A percentile compares a stretch with the other conserved stretches of the same genome.
phyloP scores from a whole-genome alignment of 768 basidiomycete species.

The Sarcomyxa edulis region DNA sequence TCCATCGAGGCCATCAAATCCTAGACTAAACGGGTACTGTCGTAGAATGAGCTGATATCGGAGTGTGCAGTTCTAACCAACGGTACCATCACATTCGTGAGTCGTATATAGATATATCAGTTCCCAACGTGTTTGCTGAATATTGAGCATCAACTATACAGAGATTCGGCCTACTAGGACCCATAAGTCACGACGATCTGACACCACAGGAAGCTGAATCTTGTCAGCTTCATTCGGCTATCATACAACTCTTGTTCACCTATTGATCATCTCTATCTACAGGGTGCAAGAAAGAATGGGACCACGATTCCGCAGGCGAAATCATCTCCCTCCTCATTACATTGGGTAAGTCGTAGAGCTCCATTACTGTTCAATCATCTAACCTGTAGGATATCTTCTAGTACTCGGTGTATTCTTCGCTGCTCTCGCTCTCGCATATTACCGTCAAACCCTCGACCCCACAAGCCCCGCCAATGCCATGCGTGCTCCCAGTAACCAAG shows the following conservation, averaged over 20 bases:
- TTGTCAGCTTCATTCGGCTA: constrained; percentile 34
- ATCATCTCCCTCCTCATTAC: constrained; percentile 60
- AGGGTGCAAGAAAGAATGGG: constrained; percentile 65
- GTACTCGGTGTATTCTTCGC: constrained; percentile 60
- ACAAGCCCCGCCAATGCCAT: constrained; percentile 44
- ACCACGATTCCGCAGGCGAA: constrained; percentile 60
- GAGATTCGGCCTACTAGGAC: constrained; percentile 54
- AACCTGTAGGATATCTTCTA: constrained; percentile 16
- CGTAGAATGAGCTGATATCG: constrained; percentile 50
- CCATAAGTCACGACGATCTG: constrained; percentile 25
- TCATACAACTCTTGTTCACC: background rate
- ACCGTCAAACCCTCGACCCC: constrained; percentile 73
- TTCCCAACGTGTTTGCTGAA: no score
- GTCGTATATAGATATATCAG: constrained; percentile 8
- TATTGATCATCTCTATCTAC: constrained; percentile 5
- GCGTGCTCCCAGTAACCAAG: constrained; percentile 39
- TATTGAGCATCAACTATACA: no score
- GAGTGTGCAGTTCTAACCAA: constrained; percentile 46
- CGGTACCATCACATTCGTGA: constrained; percentile 28
- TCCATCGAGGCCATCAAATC: no score
- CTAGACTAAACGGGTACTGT: background rate
- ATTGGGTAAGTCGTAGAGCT: constrained; percentile 38
- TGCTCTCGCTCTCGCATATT: constrained; percentile 63
- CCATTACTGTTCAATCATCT: background rate
- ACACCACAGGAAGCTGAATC: constrained; percentile 30